Conservation (phyloP, 805 yeast species). For the Yarrowia sp. region DNA sequence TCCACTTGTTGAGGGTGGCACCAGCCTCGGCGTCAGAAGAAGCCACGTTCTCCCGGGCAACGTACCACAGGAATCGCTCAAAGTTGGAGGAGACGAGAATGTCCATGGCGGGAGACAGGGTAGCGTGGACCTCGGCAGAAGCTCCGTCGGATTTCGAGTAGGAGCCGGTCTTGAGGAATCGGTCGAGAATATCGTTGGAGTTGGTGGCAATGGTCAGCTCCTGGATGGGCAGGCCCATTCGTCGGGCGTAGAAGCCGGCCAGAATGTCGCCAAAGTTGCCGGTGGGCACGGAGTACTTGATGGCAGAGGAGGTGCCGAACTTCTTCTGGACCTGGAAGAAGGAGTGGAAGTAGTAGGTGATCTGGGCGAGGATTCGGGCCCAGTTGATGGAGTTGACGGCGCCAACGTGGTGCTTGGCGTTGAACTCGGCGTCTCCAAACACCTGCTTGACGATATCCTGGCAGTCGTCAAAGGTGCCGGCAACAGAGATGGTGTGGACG, state of each 20-base stretch:
- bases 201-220: conserved; percentile 92
- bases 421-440: conserved; percentile 88
- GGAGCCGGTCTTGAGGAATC: conserved; percentile 85
- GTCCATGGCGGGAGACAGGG: conserved; percentile 98
- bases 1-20: conserved; percentile 71
- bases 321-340: conserved; percentile 69
- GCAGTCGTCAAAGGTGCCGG: conserved; percentile 97
- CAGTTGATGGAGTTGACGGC: conserved; percentile 98
- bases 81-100: conserved; percentile 93
- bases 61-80: conserved; percentile 95
- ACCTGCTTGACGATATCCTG: conserved; percentile 94
- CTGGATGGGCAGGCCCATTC: conserved; percentile 93
- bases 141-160: conserved; percentile 69
- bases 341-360: conserved; percentile 93
- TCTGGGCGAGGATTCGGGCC: conserved; percentile 98
- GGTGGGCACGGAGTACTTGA: conserved; percentile 92
- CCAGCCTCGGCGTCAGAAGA: conserved; percentile 74
- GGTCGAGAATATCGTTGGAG: conserved; percentile 91
- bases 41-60: conserved; percentile 75
- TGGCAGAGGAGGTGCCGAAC: conserved; percentile 52
- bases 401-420: conserved; percentile 89
- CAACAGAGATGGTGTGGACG: conserved; percentile 93
- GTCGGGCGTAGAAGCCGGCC: conserved; percentile 93
- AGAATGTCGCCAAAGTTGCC: conserved; percentile 98
- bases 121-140: conserved; percentile 75